Evolutionary conservation across 2,329 filamentous ascomycete genomes (phyloP), one percentile per base, ranked within the genome.

Genomic region (Fusarium pseudoanthophilum): DNA sequence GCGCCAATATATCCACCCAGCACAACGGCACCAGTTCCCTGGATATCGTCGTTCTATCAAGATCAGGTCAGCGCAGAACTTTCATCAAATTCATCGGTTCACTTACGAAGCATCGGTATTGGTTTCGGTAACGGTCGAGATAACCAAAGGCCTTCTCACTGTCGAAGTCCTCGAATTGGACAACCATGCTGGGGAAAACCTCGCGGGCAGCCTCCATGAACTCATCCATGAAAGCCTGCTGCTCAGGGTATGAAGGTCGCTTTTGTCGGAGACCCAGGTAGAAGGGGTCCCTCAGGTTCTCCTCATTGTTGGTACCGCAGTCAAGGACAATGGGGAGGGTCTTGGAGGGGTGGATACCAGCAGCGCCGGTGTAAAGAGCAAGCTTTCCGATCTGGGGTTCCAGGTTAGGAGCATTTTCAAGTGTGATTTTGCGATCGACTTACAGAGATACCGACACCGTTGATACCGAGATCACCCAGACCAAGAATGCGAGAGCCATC

Each of bases 131-230:
- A 69, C 94, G 91, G 81, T 96, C 93, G 45, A 98, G 89, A 79
- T 97, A 95, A 72, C 93, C 92, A 89, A 98, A 99, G 52, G 96
- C 95, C 84, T 91, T 91, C 77, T 90, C 88, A 79, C 95, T 97
- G 87, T 98, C 97, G 84, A 97, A 98, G 81, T 98, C 96, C 83
- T 98, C 95, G 78, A 97, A 98, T 82, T 98, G 96, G 72, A 98
- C 93, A 51, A 92, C 83, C 90, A 88, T 92, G 20, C 88, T 84
- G 34, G 88, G 89, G 82, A 85, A 91, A 36, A 91, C 88, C 37
- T 97, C 94, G 64, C 92, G 92, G 69, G 94, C 89, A 64, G 96
- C 95, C 78, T 90, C 89, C 96, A 99, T 98, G 86, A 99, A 92
- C 87, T 98, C 96, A 80, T 98, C 96, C 86, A 98, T 90, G 84